Evolutionary conservation across 1,284 basidiomycete genomes (phyloP).

Genomic region (Pseudozyma sp.): DNA sequence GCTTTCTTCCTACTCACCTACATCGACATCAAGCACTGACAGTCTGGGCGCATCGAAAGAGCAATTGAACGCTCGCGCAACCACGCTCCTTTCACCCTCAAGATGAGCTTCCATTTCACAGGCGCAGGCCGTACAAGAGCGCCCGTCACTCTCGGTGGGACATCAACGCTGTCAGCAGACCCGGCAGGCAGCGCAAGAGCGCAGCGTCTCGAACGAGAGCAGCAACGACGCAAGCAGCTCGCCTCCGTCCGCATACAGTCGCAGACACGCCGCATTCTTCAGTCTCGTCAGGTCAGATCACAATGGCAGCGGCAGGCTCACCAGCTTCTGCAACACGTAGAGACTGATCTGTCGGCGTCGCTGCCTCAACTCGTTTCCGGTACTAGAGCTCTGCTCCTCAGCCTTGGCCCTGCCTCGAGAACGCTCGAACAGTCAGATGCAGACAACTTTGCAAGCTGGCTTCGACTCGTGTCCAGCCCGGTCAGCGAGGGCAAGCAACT

Average conservation of each 20-base stretch:
- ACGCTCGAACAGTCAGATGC: constrained; percentile 13
- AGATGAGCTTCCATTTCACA: constrained; percentile 55
- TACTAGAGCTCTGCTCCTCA: constrained; percentile 24
- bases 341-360: background rate
- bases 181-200: constrained; percentile 41
- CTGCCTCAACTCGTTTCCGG: constrained; percentile 15
- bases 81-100: background rate
- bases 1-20: background rate
- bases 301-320: constrained; percentile 17
- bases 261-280: constrained; percentile 28
- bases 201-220: constrained; percentile 40
- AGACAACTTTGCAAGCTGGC: constrained; percentile 24
- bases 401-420: constrained; percentile 27
- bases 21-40: constrained; percentile 1
- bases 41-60: background rate
- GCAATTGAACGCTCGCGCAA: background rate
- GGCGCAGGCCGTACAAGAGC: constrained; percentile 38
- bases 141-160: constrained; percentile 45
- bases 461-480: constrained; percentile 21
- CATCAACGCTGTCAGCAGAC: constrained; percentile 29
- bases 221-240: constrained; percentile 27
- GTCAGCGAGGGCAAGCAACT: constrained; percentile 11
- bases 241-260: constrained; percentile 35
- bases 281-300: constrained; percentile 16
- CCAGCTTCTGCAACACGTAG: constrained; percentile 14